A percentile compares a stretch with the other conserved stretches of the same genome.
phyloP scores from a whole-genome alignment of 2,329 filamentous ascomycete species.

The Ophiostoma tasmaniense region DNA sequence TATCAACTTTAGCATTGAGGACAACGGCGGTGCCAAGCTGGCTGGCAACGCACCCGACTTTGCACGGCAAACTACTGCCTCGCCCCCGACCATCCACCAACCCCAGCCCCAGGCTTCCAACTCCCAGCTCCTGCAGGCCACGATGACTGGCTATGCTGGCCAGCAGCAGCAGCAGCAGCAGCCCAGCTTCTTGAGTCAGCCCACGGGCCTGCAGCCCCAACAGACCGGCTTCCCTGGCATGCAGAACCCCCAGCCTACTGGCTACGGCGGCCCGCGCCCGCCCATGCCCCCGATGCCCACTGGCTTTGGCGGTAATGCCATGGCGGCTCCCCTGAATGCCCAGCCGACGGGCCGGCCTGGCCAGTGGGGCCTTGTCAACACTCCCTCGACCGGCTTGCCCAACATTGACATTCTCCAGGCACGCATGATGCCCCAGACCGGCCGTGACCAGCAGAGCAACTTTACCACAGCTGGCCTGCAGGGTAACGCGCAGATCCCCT shows the following conservation, averaged over 20 bases:
- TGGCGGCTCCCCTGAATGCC: conserved; percentile 64
- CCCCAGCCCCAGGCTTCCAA: conserved; percentile 68
- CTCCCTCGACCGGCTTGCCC: conserved; percentile 77
- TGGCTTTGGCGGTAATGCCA: conserved; percentile 55
- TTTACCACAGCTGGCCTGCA: conserved; percentile 82
- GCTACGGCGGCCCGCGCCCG: conserved; percentile 71
- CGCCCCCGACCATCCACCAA: conserved; percentile 52
- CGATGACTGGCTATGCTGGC: conserved; percentile 60
- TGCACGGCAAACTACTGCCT: conserved; percentile 38
- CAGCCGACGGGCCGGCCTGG: conserved; percentile 89
- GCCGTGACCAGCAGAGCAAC: conserved; percentile 56
- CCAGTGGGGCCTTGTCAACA: conserved; percentile 98
- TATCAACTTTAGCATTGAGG: conserved; percentile 85
- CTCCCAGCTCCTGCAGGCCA: conserved; percentile 52
- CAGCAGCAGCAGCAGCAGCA: conserved; percentile 42
- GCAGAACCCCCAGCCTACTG: conserved; percentile 62
- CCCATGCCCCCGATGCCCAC: conserved; percentile 76
- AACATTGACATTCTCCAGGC: conserved; percentile 90
- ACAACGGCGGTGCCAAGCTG: conserved; percentile 46
- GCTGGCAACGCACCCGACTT: conserved; percentile 60
- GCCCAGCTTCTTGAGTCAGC: conserved; percentile 49
- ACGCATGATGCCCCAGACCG: conserved; percentile 95
- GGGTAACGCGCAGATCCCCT: conserved; percentile 92
- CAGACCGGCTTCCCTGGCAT: conserved; percentile 58
- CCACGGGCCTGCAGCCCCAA: conserved; percentile 55